Base-by-base conservation (phyloP, 768 basidiomycete species). In the Tremella yokohamensis region DNA sequence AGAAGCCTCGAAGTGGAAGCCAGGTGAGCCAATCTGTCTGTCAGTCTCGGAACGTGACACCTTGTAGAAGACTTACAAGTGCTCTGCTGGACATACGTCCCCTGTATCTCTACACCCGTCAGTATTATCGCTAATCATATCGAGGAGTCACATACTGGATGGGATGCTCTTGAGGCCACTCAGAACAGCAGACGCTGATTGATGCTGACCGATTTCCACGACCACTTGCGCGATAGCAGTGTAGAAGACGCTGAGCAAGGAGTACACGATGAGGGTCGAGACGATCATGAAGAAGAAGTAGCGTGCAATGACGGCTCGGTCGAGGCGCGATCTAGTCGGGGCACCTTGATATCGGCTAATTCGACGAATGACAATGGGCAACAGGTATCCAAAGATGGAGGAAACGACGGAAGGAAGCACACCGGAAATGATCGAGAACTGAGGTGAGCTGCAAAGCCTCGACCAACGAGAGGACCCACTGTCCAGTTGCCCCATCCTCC, bases 211-310 rank as follows among this genome's bases (percentile, higher is more conserved):
- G 38, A 84, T 80, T 57, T 84, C 78, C 4, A 70, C 60, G 19
- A 84, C 77, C 48, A 85, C 78, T 29, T 62, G 56, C 1, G 73
- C 72, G 47, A 76, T 66, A 12, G 72, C 65, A 16, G 60, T 85
- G 79, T 91, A 92, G 56, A 86, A 81, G 49, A 93, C 92, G 65
- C 90, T 89, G 60, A 97, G 85, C 57, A 94, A 77, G 15, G 90
- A 94, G 81, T 98, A 99, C 77, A 98, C 85, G 61, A 99, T 81
- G 68, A 99, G 79, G 73, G 97, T 92, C 51, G 88, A 89, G 77
- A 96, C 87, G 58, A 98, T 85, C 76, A 98, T 81, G 82, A 99
- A 98, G 1, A 88, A 81, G 72, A 87, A 98, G 78, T 97, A 98
- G 49, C 91, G 85, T 18, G 90, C 90, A 39, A 93, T 82, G 58